These are phyloP conservation scores for Tephrocybe rancida DNA, from an alignment of 768 basidiomycete genomes.

Conservation along the genomic window DNA sequence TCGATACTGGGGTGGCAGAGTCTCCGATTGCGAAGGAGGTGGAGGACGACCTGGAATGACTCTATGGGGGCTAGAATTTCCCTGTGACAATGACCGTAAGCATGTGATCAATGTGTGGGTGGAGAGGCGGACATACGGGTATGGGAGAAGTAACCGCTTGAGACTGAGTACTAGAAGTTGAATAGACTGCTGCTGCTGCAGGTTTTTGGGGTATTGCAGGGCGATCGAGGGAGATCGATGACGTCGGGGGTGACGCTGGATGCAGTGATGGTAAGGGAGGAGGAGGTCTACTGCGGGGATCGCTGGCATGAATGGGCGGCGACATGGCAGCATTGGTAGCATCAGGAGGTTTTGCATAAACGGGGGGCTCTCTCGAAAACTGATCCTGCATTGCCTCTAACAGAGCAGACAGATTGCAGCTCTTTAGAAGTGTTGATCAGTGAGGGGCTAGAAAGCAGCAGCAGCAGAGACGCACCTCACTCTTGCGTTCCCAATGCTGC, in stretches of 20 bases:
- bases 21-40: conserved; percentile 11
- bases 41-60: conserved; percentile 2
- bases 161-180: conserved; percentile 4
- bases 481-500: conserved; percentile 78
- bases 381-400: conserved; percentile 77
- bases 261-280: conserved; percentile 31
- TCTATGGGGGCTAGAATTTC: not conserved
- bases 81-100: not conserved
- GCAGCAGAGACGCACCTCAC: conserved; percentile 64
- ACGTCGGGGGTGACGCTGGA: conserved; percentile 21
- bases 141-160: conserved; percentile 5
- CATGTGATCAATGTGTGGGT: not conserved
- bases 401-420: conserved; percentile 73
- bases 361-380: conserved; percentile 86
- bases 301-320: conserved; percentile 12
- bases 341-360: conserved; percentile 79
- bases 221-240: conserved; percentile 20
- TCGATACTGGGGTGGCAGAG: conserved; percentile 16
- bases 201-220: conserved; percentile 40
- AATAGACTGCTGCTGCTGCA: conserved; percentile 9
- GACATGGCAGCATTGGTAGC: conserved; percentile 14
- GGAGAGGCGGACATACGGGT: conserved; percentile 13
- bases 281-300: conserved; percentile 33
- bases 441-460: conserved; percentile 6
- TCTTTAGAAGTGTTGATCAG: conserved; percentile 44